Conservation (phyloP, 257 asterid species). For the Schizonepeta tenuifolia region DNA sequence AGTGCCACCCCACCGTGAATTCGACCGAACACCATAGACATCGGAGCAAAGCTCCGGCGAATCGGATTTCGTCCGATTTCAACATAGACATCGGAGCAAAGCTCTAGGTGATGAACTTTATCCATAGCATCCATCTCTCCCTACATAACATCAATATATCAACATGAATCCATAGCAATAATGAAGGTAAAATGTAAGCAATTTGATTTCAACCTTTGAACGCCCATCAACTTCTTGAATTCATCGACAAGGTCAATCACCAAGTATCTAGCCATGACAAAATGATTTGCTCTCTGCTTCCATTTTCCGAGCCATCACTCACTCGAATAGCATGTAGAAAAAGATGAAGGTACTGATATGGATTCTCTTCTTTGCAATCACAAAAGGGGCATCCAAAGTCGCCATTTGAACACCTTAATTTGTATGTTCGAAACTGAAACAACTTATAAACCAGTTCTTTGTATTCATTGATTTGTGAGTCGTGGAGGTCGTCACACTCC, state of each 20-base stretch:
- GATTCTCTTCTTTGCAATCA: not conserved
- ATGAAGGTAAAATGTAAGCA: too few species aligned
- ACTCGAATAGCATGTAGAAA: constrained; percentile 11
- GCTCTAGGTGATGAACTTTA: too few species aligned
- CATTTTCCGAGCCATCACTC: not conserved
- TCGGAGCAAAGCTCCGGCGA: too few species aligned
- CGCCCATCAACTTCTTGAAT: not conserved
- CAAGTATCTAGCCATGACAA: constrained; percentile 1
- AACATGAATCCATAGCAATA: too few species aligned
- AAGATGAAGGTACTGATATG: not conserved
- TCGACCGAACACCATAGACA: too few species aligned
- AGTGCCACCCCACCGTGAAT: too few species aligned
- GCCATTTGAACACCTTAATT: not conserved
- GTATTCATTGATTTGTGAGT: not conserved
- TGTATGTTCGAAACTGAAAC: constrained; percentile 7
- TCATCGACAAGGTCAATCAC: constrained; percentile 1
- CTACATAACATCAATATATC: too few species aligned
- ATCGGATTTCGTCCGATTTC: too few species aligned
- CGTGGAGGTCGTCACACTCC: not conserved
- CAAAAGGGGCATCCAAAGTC: constrained; percentile 15
- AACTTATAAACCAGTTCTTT: not conserved
- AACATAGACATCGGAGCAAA: too few species aligned
- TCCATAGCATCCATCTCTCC: too few species aligned
- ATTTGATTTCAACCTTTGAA: not conserved
- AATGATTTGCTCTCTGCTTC: constrained; percentile 10